Evolutionary conservation across 2,329 filamentous ascomycete species (phyloP), one percentile per base, ranked within the genome.

Genomic region (Ascochyta fabae): DNA sequence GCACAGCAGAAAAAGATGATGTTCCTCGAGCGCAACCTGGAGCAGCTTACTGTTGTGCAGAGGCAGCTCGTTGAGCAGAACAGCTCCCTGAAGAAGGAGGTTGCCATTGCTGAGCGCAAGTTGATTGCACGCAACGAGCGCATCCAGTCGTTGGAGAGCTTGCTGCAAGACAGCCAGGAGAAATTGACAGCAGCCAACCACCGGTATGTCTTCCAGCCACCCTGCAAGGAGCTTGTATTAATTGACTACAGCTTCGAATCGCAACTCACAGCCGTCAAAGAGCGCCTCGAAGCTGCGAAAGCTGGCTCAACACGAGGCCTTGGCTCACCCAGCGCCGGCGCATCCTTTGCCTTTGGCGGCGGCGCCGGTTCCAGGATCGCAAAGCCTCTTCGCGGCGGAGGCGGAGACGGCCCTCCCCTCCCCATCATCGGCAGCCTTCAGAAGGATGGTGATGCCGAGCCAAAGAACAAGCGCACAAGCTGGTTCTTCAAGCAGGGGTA

Each of bases 1-100:
- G 94, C 95, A 23, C 95, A 99, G 81, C 95, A 99, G 79, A 99
- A 99, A 89, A 99, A 99, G 86, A 98, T 99, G 91, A 96, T 95
- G 15, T 99, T 99, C 84, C 81, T 99, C 46, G 95, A 99, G 81
- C 89, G 95, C 73, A 99, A 99, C 75, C 86, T 99, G 36, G 95
- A 99, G 80, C 95, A 99, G 78, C 84, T 99, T 50, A 99, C 95
- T 3, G 92, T 96, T 72, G 95, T 99, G 49, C 95, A 99, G 79
- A 88, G 95, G 51, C 95, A 99, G 79, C 87, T 99, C 12, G 95
- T 99, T 29, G 95, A 99, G 81, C 95, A 99, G 78, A 99, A 99
- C 79, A 65, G 61, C 29, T 90, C 89, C 60, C 83, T 99, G 70
- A 99, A 99, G 87, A 98, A 99, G 83, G 95, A 99, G 79, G 95